Evolutionary conservation across 164 flowering plant genomes (phyloP).

Genomic region (Buxus sempervirens): DNA sequence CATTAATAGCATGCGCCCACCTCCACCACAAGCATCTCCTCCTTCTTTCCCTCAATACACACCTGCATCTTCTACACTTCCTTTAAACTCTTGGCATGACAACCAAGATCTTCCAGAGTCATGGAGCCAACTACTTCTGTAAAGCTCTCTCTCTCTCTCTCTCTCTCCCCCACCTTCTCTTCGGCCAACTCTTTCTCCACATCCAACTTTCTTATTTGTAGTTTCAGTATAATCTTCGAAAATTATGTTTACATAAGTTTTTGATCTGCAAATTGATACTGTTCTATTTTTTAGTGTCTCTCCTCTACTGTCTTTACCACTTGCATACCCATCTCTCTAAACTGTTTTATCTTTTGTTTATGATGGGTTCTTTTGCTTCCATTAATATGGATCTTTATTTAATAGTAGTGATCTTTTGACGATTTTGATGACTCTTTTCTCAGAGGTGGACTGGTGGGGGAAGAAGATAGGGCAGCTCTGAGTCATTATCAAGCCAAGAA

Average conservation of each 20-base stretch:
- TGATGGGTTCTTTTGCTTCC: background rate
- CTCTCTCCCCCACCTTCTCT: conserved; percentile 5
- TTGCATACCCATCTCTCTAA: too few relatives aligned
- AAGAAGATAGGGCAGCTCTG: conserved; percentile 40
- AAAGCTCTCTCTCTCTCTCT: conserved; percentile 26
- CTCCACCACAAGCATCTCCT: conserved; percentile 29
- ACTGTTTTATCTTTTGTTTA: background rate
- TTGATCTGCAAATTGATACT: too few relatives aligned
- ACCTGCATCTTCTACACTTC: conserved; percentile 29
- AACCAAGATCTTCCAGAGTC: conserved; percentile 61
- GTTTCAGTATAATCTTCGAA: too few relatives aligned
- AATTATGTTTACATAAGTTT: too few relatives aligned
- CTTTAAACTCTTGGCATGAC: conserved; percentile 35
- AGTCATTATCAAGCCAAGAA: conserved; percentile 39
- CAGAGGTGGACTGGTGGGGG: conserved; percentile 64
- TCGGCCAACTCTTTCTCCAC: background rate
- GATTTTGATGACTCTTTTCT: background rate
- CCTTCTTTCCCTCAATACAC: conserved; percentile 25
- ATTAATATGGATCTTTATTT: background rate
- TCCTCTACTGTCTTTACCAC: too few relatives aligned
- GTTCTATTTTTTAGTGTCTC: too few relatives aligned
- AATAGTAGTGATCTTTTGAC: background rate
- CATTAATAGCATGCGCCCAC: conserved; percentile 39
- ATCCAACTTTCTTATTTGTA: background rate
- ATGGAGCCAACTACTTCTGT: conserved; percentile 80